Percentiles rank a stretch among this genome's conserved stretches.
Conservation (phyloP, 1,284 basidiomycete genomes). For the Ganoderma multipileum region DNA sequence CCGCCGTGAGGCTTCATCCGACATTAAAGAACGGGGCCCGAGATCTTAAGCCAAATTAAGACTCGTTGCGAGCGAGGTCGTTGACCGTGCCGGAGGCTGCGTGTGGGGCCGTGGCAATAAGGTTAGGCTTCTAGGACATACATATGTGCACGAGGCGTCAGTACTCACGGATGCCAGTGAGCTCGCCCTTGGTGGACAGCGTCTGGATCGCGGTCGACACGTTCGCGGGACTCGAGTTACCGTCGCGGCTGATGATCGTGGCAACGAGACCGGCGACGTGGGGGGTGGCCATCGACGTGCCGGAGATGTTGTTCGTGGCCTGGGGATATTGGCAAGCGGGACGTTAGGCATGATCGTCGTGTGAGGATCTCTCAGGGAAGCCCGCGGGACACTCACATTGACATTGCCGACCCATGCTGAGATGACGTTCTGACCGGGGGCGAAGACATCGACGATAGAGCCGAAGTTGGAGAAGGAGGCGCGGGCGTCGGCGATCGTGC, state of each 20-base stretch:
- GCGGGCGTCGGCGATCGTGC: conserved; percentile 56
- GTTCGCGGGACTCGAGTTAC: conserved; percentile 39
- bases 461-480: conserved; percentile 46
- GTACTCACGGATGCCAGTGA: conserved; percentile 38
- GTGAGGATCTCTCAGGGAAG: neutral
- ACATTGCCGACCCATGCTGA: conserved; percentile 35
- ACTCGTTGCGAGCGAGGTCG: conserved; percentile 35
- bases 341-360: neutral
- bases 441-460: conserved; percentile 41
- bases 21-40: neutral
- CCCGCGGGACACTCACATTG: conserved; percentile 26
- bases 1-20: neutral
- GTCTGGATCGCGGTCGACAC: conserved; percentile 36
- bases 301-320: conserved; percentile 40
- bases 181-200: conserved; percentile 35
- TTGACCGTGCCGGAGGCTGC: conserved; percentile 36
- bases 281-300: conserved; percentile 44
- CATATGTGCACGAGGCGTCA: too few relatives aligned
- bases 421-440: conserved; percentile 44
- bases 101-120: neutral
- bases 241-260: conserved; percentile 40
- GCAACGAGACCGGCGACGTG: conserved; percentile 46
- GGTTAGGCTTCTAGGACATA: neutral
- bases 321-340: neutral
- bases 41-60: neutral